A percentile compares a stretch with the other conserved stretches of the same genome.
phyloP scores from a whole-genome alignment of 2,329 filamentous ascomycete species.

The Zymoseptoria crescenta region DNA sequence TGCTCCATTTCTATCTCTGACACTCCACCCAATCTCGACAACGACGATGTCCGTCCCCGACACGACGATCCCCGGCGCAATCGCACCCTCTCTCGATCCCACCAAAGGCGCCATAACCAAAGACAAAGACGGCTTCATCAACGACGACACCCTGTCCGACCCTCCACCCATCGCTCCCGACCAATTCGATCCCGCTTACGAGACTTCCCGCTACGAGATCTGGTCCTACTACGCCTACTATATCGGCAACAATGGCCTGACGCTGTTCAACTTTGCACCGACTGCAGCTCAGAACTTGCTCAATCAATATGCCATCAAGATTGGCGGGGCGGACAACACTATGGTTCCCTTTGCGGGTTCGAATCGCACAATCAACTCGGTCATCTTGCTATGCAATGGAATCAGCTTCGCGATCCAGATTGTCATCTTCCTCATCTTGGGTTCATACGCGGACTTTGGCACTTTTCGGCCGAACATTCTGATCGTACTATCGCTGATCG shows the following conservation, averaged over 20 bases:
- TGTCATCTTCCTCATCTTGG: slow-evolving; percentile 47
- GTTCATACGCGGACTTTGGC: slow-evolving; percentile 56
- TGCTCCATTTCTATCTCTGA: slow-evolving; percentile 5
- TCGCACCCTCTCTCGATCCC: slow-evolving; percentile 26
- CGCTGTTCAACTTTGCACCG: slow-evolving; percentile 57
- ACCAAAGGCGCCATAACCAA: slow-evolving; percentile 23
- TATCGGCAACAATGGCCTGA: slow-evolving; percentile 57
- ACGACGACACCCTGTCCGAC: slow-evolving; percentile 26
- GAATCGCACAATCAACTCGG: slow-evolving; percentile 54
- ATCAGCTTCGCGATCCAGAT: slow-evolving; percentile 62
- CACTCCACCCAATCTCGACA: slow-evolving; percentile 11
- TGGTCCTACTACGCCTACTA: slow-evolving; percentile 48
- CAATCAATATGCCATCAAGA: slow-evolving; percentile 48
- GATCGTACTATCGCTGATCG: slow-evolving; percentile 52
- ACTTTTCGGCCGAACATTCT: slow-evolving; percentile 56
- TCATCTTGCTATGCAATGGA: slow-evolving; percentile 58
- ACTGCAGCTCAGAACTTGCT: slow-evolving; percentile 59
- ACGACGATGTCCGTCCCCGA: slow-evolving; percentile 29
- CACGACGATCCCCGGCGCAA: slow-evolving; percentile 24
- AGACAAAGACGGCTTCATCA: slow-evolving; percentile 13
- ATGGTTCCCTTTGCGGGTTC: slow-evolving; percentile 50
- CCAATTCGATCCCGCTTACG: slow-evolving; percentile 46
- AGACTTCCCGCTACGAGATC: slow-evolving; percentile 47
- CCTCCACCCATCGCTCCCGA: slow-evolving; percentile 43
- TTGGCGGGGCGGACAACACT: slow-evolving; percentile 35